Evolutionary conservation across 2,329 filamentous ascomycete species (phyloP), one percentile per base, ranked within the genome.

Genomic region (Grosmannia serpens): DNA sequence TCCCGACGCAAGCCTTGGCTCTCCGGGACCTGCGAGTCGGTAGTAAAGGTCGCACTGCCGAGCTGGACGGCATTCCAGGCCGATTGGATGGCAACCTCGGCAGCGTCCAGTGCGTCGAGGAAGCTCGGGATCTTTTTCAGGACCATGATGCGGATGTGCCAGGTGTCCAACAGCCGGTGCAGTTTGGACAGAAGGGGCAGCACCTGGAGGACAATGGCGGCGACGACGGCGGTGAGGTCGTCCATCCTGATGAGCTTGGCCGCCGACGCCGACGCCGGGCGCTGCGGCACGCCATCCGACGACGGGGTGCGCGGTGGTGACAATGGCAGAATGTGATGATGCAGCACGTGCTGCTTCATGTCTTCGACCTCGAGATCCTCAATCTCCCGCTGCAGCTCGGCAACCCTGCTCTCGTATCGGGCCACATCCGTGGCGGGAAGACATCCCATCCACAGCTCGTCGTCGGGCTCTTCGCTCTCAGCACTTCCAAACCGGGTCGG

Each of bases 221-320:
- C 96, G 59, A 97, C 82, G 53, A 97, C 80, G 27, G 92, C 89
- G 10, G 90, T 91, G 66, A 96, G 84, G 70, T 97, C 94, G 65
- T 94, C 91, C 77, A 97, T 83, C 61, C 81, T 85, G 62, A 81
- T 82, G 70, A 88, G 88, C 49, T 76, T 74, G 33, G 73, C 72
- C 69, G 67, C 74, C 5, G 64, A 74, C 64, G 67, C 75, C 67
- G 68, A 71, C 65, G 70, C 63, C 13, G 73, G 70, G 22, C 67
- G 67, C 53, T 70, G 75, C 2, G 50, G n/a, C 1, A 35, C 4
- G 2, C 50, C 58, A 4, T 49, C 59, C 1, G 56, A 17, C 2
- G 54, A 38, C 13, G 77, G 77, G 13, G 73, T 77, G 8, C 71
- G 73, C 15, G 75, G 76, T 49, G 80, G 76, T 59, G 81, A 84